Evolutionary conservation across 2,329 filamentous ascomycete species (phyloP).

Genomic region (Trichophyton mentagrophytes): DNA sequence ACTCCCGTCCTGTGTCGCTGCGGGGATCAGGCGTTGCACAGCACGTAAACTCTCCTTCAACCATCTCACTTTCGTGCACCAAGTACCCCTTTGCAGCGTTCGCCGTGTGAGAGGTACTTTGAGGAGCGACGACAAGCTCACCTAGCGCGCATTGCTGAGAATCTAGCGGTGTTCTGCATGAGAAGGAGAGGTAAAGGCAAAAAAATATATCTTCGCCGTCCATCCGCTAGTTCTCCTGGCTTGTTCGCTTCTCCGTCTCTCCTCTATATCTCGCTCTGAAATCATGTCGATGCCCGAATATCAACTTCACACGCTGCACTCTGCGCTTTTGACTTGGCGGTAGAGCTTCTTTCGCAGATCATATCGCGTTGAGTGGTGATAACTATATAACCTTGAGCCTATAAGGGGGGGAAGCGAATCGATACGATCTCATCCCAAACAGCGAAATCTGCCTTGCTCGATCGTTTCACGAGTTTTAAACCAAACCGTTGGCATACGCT

Average conservation of each 20-base stretch:
- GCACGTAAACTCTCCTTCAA: neutral
- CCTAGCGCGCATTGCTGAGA: neutral
- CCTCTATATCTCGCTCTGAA: neutral
- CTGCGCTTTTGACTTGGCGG: neutral
- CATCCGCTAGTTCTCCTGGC: neutral
- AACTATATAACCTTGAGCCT: no score
- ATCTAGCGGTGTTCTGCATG: neutral
- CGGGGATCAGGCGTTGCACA: neutral
- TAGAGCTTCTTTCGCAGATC: neutral
- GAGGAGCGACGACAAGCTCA: neutral
- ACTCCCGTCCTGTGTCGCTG: neutral
- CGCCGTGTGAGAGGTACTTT: neutral
- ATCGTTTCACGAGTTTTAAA: neutral
- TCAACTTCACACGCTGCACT: neutral
- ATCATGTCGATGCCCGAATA: neutral
- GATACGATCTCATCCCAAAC: neutral
- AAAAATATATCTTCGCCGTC: neutral
- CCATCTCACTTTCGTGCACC: neutral
- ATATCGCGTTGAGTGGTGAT: neutral
- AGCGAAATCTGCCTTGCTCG: neutral
- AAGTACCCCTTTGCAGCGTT: neutral
- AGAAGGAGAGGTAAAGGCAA: neutral
- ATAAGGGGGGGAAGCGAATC: neutral
- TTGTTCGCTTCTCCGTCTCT: neutral
- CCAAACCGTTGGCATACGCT: neutral